Percentiles rank a stretch among this genome's conserved stretches.
Conservation (phyloP, 2,329 filamentous ascomycete genomes). For the Fusarium aywerte region DNA sequence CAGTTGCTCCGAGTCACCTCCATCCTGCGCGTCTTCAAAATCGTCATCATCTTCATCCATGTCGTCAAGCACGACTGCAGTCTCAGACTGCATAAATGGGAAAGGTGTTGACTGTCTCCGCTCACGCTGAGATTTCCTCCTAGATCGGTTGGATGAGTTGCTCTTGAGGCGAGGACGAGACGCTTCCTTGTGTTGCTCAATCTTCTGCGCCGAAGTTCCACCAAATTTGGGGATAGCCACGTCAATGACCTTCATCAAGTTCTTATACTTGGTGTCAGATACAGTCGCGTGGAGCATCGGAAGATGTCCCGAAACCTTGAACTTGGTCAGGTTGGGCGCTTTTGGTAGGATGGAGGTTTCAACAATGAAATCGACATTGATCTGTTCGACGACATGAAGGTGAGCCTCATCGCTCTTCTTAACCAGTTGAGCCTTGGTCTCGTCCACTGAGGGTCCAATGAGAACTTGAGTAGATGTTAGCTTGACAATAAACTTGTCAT, state of each 20-base stretch:
- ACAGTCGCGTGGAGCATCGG: constrained; percentile 91
- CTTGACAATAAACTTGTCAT: constrained; percentile 95
- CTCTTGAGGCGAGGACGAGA: constrained; percentile 60
- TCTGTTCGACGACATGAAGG: constrained; percentile 92
- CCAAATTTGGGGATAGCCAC: constrained; percentile 89
- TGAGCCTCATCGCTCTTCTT: constrained; percentile 74
- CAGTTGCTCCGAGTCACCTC: constrained; percentile 65
- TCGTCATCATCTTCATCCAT: constrained; percentile 75
- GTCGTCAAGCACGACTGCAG: constrained; percentile 82
- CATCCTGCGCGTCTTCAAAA: constrained; percentile 74
- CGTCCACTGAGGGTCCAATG: constrained; percentile 91
- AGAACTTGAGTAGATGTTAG: constrained; percentile 94
- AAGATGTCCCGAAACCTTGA: constrained; percentile 89
- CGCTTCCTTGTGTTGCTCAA: constrained; percentile 42
- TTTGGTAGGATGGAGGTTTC: constrained; percentile 98
- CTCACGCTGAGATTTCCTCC: constrained; percentile 58
- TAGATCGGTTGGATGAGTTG: constrained; percentile 58
- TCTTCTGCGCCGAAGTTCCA: constrained; percentile 50
- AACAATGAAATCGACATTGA: constrained; percentile 97
- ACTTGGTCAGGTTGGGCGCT: constrained; percentile 89
- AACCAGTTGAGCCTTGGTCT: constrained; percentile 83
- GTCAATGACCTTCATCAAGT: constrained; percentile 93
- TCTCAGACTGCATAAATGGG: constrained; percentile 75
- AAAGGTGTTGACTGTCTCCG: constrained; percentile 76
- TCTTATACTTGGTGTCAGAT: constrained; percentile 97